phyloP scores from a whole-genome alignment of 2,329 filamentous ascomycete species.

The Xylariomycetidae sp. region DNA sequence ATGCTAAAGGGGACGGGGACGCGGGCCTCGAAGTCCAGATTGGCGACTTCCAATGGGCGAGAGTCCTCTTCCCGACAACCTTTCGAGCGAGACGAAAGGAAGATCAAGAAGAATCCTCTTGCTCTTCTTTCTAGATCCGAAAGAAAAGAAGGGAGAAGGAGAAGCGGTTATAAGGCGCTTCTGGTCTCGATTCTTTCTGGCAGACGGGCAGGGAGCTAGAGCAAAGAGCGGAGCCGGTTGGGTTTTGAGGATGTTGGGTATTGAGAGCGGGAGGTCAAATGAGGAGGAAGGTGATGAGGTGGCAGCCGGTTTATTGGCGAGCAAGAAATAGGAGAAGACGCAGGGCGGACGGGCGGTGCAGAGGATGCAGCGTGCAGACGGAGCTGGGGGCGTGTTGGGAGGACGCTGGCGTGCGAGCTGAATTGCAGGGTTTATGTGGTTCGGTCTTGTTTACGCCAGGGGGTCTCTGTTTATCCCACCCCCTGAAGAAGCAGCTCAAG shows the following conservation, averaged over 20 bases:
- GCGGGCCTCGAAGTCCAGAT: conserved; percentile 99
- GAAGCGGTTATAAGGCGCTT: conserved; percentile 30
- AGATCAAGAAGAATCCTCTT: conserved; percentile 59
- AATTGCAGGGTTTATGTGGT: conserved; percentile 21
- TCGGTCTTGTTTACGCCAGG: conserved; percentile 23
- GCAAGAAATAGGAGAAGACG: conserved; percentile 24
- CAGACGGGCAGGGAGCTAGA: conserved; percentile 20
- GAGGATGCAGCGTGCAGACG: conserved; percentile 5
- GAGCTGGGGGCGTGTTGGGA: conserved; percentile 16
- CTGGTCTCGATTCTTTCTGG: conserved; percentile 30
- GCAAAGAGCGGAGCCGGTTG: conserved; percentile 30
- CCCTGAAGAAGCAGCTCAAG: too few relatives aligned
- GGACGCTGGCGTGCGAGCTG: conserved; percentile 15
- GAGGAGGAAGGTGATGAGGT: conserved; percentile 26
- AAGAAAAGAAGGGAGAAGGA: conserved; percentile 34
- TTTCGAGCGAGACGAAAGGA: conserved; percentile 51
- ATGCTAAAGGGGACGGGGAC: conserved; percentile 99
- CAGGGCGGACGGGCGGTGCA: conserved; percentile 13
- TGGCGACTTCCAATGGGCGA: conserved; percentile 66
- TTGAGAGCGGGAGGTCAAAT: conserved; percentile 17
- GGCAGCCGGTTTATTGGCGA: conserved; percentile 25
- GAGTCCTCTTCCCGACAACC: conserved; percentile 40
- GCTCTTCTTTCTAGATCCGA: conserved; percentile 50
- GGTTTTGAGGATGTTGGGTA: conserved; percentile 21
- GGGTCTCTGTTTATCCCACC: conserved; percentile 22